These are phyloP conservation scores for Tylopilus vinaceipallidus DNA, from an alignment of 768 basidiomycete species.

Conservation along the genomic window DNA sequence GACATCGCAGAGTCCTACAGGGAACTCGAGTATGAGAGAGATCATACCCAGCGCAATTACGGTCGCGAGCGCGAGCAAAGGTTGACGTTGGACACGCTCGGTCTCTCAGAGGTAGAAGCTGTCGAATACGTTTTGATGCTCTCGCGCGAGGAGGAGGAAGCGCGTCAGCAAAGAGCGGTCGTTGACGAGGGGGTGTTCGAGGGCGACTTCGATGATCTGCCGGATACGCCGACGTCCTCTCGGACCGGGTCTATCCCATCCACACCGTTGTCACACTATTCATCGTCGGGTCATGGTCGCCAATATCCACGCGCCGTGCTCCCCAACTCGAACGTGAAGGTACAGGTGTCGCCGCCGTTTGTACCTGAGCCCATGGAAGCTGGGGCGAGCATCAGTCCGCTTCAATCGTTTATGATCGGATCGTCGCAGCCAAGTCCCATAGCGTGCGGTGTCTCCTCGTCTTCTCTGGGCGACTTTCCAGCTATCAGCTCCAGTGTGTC, in stretches of 20 bases:
- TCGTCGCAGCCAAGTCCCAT: conserved; percentile 10
- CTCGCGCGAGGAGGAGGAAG: conserved; percentile 68
- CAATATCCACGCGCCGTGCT: conserved; percentile 29
- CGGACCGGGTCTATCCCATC: conserved; percentile 6
- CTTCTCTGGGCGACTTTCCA: conserved; percentile 34
- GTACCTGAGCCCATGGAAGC: conserved; percentile 57
- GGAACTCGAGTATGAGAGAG: conserved; percentile 51
- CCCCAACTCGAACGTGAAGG: conserved; percentile 45
- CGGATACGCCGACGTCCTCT: conserved; percentile 17
- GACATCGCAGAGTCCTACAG: conserved; percentile 58
- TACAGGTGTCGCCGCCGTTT: conserved; percentile 53
- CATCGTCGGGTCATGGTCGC: conserved; percentile 24
- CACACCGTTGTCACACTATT: conserved; percentile 7
- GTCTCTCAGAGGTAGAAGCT: conserved; percentile 71
- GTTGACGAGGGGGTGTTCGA: conserved; percentile 59
- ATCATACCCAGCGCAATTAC: conserved; percentile 35
- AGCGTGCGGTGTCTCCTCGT: conserved; percentile 14
- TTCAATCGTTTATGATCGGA: conserved; percentile 10
- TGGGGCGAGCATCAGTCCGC: conserved; percentile 35
- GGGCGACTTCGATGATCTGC: conserved; percentile 38
- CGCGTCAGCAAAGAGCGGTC: conserved; percentile 8
- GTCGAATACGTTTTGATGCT: conserved; percentile 83
- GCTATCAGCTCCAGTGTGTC: conserved; percentile 32
- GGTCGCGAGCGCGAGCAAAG: conserved; percentile 58
- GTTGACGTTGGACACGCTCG: conserved; percentile 56